Evolutionary conservation across 1,284 basidiomycete species (phyloP).

Genomic region (Coriolopsis trogii): DNA sequence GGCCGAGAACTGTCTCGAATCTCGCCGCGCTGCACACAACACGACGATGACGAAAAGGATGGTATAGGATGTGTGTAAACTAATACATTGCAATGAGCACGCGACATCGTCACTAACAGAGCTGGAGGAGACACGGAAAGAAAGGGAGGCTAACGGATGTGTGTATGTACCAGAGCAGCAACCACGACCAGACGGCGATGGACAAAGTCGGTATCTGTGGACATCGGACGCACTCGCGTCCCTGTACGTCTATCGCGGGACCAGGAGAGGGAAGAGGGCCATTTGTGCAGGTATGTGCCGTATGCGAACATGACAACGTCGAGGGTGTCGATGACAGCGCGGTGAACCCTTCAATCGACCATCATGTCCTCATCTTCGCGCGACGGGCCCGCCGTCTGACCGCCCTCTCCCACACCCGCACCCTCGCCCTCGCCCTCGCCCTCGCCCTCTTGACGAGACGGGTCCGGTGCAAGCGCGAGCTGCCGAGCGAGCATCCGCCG

Average conservation of each 20-base stretch:
- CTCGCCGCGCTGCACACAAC: too few relatives aligned
- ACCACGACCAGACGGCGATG: too few relatives aligned
- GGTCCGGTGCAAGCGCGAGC: neutral
- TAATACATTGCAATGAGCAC: too few relatives aligned
- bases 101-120: too few relatives aligned
- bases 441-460: neutral
- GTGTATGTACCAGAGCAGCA: too few relatives aligned
- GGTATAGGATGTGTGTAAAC: too few relatives aligned
- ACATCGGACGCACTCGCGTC: too few relatives aligned
- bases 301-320: neutral
- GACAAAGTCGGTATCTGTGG: too few relatives aligned
- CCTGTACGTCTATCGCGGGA: too few relatives aligned
- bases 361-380: constrained; percentile 18
- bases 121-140: too few relatives aligned
- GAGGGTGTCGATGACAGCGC: neutral
- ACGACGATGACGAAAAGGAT: too few relatives aligned
- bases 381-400: constrained; percentile 7
- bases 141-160: too few relatives aligned
- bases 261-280: neutral
- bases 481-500: constrained; percentile 8
- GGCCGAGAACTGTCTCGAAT: constrained; percentile 7
- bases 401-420: neutral
- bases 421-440: neutral
- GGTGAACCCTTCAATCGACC: constrained; percentile 14
- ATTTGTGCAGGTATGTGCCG: neutral